phyloP scores from a whole-genome alignment of 2,329 filamentous ascomycete species.

The Amauroascus verrucosus region DNA sequence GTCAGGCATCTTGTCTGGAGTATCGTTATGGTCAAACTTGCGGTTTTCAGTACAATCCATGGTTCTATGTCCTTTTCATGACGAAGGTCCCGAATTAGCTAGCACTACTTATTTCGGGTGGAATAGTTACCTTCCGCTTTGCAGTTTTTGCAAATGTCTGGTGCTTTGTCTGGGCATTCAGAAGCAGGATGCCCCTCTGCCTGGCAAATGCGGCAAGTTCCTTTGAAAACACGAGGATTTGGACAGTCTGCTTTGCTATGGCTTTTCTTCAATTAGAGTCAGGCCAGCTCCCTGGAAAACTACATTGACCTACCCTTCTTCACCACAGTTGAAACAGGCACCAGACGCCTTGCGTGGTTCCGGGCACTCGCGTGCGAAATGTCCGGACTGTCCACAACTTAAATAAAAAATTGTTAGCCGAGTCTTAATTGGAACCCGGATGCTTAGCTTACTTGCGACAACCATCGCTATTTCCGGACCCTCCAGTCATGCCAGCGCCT shows the following conservation, averaged over 20 bases:
- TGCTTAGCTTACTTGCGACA: slow-evolving; percentile 30
- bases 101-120: neutral
- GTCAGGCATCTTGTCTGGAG: slow-evolving; percentile 40
- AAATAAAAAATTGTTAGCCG: neutral
- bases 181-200: slow-evolving; percentile 38
- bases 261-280: slow-evolving; percentile 19
- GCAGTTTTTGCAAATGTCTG: slow-evolving; percentile 40
- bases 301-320: slow-evolving; percentile 30
- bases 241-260: slow-evolving; percentile 38
- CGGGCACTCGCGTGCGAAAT: slow-evolving; percentile 37
- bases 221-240: slow-evolving; percentile 39
- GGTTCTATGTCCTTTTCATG: slow-evolving; percentile 34
- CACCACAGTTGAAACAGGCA: slow-evolving; percentile 39
- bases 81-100: neutral
- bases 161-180: slow-evolving; percentile 37
- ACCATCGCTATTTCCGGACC: slow-evolving; percentile 18
- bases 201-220: slow-evolving; percentile 38
- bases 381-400: slow-evolving; percentile 28
- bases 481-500: slow-evolving; percentile 1
- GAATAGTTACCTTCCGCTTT: slow-evolving; percentile 32
- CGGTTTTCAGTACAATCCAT: slow-evolving; percentile 38
- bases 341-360: slow-evolving; percentile 31
- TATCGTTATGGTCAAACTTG: slow-evolving; percentile 33
- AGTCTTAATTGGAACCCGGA: neutral
- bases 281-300: neutral